A percentile compares a stretch with the other conserved stretches of the same genome.
These are phyloP conservation scores for Ceratobasidium sp. DNA, from an alignment of 1,284 basidiomycete species.

Conservation along the genomic window DNA sequence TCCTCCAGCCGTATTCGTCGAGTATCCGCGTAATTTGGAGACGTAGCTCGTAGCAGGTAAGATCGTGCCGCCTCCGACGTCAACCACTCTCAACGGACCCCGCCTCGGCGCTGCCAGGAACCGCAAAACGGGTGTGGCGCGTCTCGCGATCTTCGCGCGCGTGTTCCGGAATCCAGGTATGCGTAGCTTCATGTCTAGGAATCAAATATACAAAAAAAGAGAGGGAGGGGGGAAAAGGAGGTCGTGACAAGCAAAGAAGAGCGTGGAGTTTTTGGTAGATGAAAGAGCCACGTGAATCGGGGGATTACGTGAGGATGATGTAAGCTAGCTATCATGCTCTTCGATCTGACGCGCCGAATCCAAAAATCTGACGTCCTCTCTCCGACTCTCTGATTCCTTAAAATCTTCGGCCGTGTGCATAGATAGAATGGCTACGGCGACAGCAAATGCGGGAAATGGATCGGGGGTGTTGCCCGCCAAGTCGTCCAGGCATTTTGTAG, in stretches of 20 bases:
- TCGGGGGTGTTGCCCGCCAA: slow-evolving; percentile 66
- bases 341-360: slow-evolving; percentile 8
- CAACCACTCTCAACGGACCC: slow-evolving; percentile 16
- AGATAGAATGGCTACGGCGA: slow-evolving; percentile 42
- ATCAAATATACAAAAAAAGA: not conserved
- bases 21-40: slow-evolving; percentile 4
- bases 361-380: not conserved
- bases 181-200: slow-evolving; percentile 20
- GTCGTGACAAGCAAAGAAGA: no score
- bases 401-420: no score
- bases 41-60: slow-evolving; percentile 29
- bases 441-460: slow-evolving; percentile 46
- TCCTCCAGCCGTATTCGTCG: not conserved
- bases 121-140: slow-evolving; percentile 21
- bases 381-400: no score
- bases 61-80: not conserved
- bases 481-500: slow-evolving; percentile 86
- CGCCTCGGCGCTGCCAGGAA: slow-evolving; percentile 27
- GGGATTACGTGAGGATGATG: slow-evolving; percentile 29
- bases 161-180: slow-evolving; percentile 35
- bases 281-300: slow-evolving; percentile 29
- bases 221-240: not conserved
- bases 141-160: slow-evolving; percentile 21
- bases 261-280: no score
- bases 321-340: not conserved